Evolutionary conservation across 2,329 filamentous ascomycete genomes (phyloP), one percentile per base, ranked within the genome.

Genomic region (Ascochyta clinopodiicola): DNA sequence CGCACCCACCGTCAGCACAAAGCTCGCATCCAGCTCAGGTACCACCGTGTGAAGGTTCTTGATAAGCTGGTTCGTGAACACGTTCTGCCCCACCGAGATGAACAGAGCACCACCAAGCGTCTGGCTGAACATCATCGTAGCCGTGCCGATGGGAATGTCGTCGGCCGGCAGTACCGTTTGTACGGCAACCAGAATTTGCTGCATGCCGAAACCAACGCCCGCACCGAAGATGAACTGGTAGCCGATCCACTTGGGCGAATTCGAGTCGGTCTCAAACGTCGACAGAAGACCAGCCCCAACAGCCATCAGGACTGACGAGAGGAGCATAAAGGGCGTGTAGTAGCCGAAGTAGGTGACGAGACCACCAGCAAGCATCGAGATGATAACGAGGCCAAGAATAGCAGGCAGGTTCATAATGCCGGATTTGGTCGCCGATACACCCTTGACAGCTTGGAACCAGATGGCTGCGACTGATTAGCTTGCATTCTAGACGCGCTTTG

Each of bases 401-500:
- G 80, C 70, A 13, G 80, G 79, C 4, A 82, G 69, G 55, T 80
- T 80, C 71, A 78, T 77, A 59, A 82, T 80, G 19, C 79, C 80
- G 22, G 79, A 81, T 37, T 78, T 77, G 22, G 76, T 76, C 5
- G 80, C 78, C 0, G 72, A 73, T 1, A 72, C 75, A 8, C 77
- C 77, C 57, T 82, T 79, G 69, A 82, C 79, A 17, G 79, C 79
- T 59, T 81, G 78, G 75, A 77, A 82, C 80, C 78, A 80, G 73
- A 76, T 81, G 54, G 67, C 76, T 71, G 24, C 8, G 4, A 10
- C 8, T 13, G 44, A 38, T 69, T 56, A 69, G 65, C 50, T 36
- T 24, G 46, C 9, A 2, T 13, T 12, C 7, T 13, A 9, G 27
- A 7, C 4, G 10, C 7, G 2, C 5, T 15, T 1, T 1, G 15